phyloP scores from a whole-genome alignment of 2,329 filamentous ascomycete genomes.

The Plenodomus lindquistii region DNA sequence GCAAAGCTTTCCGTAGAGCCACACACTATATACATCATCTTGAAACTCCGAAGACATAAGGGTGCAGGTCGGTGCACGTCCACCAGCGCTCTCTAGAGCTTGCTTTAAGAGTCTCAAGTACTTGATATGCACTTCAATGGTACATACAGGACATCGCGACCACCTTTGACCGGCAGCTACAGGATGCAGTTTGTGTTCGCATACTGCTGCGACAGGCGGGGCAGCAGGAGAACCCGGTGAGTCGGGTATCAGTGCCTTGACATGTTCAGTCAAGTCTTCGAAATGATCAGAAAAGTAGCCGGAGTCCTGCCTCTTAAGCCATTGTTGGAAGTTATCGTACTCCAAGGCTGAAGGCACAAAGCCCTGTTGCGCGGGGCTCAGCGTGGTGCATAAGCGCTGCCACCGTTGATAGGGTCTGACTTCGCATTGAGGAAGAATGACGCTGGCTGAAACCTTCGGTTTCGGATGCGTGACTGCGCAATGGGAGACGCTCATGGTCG shows the following conservation, averaged over 20 bases:
- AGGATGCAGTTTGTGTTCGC: conserved; percentile 30
- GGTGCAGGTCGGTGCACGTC: conserved; percentile 21
- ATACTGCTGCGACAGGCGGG: conserved; percentile 19
- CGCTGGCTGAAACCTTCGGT: conserved; percentile 24
- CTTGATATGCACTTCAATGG: conserved; percentile 27
- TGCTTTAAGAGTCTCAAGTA: conserved; percentile 31
- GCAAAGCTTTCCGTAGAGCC: conserved; percentile 27
- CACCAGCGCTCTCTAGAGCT: conserved; percentile 24
- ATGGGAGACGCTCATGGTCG: background rate
- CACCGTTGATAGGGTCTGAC: conserved; percentile 34
- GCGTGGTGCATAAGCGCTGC: conserved; percentile 27
- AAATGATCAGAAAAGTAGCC: conserved; percentile 37
- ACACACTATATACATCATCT: conserved; percentile 26
- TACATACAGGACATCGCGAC: conserved; percentile 34
- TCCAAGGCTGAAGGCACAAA: conserved; percentile 30
- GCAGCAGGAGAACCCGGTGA: conserved; percentile 3
- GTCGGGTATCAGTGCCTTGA: conserved; percentile 5
- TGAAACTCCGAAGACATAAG: conserved; percentile 27
- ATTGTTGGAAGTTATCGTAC: conserved; percentile 35
- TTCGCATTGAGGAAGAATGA: conserved; percentile 28
- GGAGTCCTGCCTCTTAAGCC: conserved; percentile 34
- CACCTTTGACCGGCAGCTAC: conserved; percentile 10
- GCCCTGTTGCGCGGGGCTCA: conserved; percentile 21
- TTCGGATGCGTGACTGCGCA: conserved; percentile 1
- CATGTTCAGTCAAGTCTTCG: conserved; percentile 26